Base-by-base conservation (phyloP, 140 eudicot species). In the Anethum foeniculum region DNA sequence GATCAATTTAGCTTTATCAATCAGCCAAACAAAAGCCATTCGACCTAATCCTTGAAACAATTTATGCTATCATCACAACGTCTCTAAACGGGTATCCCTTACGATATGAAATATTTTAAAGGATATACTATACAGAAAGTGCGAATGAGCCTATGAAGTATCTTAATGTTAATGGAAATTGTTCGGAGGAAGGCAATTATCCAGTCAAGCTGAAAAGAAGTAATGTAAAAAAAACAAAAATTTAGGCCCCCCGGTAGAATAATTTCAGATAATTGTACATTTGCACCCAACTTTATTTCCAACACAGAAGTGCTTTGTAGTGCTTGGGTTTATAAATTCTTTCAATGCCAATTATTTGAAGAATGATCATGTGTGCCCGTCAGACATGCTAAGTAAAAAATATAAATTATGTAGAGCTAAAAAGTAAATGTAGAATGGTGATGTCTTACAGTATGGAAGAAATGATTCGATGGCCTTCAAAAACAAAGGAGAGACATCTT, bases 401-500 rank as follows among this genome's bases (percentile, higher is more conserved):
- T 15, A 25, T 44, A 11, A 46, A 44, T 19, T 25, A 1, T 10
- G 15, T 2, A 19, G 6, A 76, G 16, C 19, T 65, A 28, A 23
- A 11, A 79, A 60, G 43, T 27, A 28, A 11, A 12, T 69, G 13
- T 69, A 80, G 0, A 58, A 67, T n/a, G 80, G 79, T 78, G 79
- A 82, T 32, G 38, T 56, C 99, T 95, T 85, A 95, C 99, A 89
- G 86, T 87, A 87, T 49, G 97, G 93, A 49, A 95, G 91, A 79
- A 95, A 87, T 8, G 96, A 88, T 77, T 93, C 97, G 68, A 95
- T 86, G 81, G 98, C 97, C 82, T 89, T 89, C 86, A 95, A 84
- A 80, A 95, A 85, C 84, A 88, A 78, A 65, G 98, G 97, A 80
- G 90, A 89, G 78, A 93, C 96, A 80, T 90, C 91, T 85, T 95